phyloP scores from a whole-genome alignment of 306 rosid species.

The Argentina anserina region DNA sequence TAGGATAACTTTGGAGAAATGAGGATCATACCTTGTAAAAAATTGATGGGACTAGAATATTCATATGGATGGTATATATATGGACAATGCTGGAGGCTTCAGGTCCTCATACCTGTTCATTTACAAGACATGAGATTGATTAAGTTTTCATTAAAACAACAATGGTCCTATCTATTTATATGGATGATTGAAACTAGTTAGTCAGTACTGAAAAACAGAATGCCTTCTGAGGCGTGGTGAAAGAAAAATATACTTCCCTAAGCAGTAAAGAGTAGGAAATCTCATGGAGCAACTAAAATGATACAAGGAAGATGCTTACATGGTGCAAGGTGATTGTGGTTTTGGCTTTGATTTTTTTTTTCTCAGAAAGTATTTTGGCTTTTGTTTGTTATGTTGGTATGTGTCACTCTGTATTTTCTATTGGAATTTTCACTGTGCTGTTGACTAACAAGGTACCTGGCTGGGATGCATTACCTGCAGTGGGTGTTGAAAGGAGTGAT shows the following conservation, averaged over 20 bases:
- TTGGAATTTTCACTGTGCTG: constrained; percentile 40
- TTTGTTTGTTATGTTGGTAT: constrained; percentile 34
- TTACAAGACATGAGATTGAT: background rate
- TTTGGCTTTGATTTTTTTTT: constrained; percentile 55
- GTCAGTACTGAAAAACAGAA: background rate
- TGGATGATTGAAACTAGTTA: background rate
- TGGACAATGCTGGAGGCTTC: constrained; percentile 89
- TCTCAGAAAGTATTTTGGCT: no score
- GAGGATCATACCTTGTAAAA: constrained; percentile 35
- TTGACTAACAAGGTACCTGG: constrained; percentile 20
- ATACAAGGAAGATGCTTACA: constrained; percentile 45
- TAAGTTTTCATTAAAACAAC: background rate
- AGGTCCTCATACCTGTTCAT: constrained; percentile 80
- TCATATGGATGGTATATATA: constrained; percentile 51
- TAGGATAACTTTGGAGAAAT: background rate
- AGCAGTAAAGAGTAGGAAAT: background rate
- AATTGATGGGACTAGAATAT: constrained; percentile 27
- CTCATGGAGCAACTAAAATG: background rate
- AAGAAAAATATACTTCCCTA: background rate
- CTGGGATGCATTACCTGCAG: constrained; percentile 21
- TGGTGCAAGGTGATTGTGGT: constrained; percentile 64
- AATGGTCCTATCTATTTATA: background rate
- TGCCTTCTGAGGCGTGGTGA: background rate
- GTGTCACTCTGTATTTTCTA: constrained; percentile 28
- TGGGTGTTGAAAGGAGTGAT: constrained; percentile 30